phyloP scores from a whole-genome alignment of 768 basidiomycete genomes.

The Kwoniella sp. region DNA sequence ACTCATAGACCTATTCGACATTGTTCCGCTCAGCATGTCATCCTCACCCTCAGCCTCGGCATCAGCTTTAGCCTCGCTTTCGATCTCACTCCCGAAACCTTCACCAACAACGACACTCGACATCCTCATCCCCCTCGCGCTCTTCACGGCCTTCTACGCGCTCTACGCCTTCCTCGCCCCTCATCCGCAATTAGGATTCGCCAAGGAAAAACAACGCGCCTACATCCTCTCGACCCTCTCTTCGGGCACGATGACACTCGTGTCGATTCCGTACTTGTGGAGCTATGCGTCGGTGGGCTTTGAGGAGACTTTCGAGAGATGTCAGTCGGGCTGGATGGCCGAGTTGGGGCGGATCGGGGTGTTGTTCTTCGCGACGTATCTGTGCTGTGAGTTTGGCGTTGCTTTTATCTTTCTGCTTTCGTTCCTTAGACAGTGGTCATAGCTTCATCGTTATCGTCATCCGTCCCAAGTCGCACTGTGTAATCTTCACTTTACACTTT shows the following conservation, averaged over 20 bases:
- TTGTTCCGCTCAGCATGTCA: too few species aligned
- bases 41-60: too few species aligned
- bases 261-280: constrained; percentile 59
- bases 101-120: too few species aligned
- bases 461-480: too few species aligned
- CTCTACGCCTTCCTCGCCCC: constrained; percentile 42
- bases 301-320: constrained; percentile 49
- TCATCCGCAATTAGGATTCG: too few species aligned
- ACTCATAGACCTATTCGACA: too few species aligned
- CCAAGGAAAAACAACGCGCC: constrained; percentile 59
- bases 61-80: too few species aligned
- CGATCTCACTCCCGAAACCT: too few species aligned
- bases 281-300: constrained; percentile 46
- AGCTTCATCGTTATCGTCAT: too few species aligned
- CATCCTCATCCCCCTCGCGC: neutral
- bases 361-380: constrained; percentile 61
- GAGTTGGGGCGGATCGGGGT: constrained; percentile 50
- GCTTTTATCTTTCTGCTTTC: too few species aligned
- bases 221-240: constrained; percentile 61
- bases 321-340: constrained; percentile 39
- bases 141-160: neutral
- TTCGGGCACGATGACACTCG: constrained; percentile 58
- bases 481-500: too few species aligned
- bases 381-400: constrained; percentile 56
- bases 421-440: neutral